These are phyloP conservation scores for Litchi chinensis DNA, from an alignment of 345 rosid species.

Conservation along the genomic window DNA sequence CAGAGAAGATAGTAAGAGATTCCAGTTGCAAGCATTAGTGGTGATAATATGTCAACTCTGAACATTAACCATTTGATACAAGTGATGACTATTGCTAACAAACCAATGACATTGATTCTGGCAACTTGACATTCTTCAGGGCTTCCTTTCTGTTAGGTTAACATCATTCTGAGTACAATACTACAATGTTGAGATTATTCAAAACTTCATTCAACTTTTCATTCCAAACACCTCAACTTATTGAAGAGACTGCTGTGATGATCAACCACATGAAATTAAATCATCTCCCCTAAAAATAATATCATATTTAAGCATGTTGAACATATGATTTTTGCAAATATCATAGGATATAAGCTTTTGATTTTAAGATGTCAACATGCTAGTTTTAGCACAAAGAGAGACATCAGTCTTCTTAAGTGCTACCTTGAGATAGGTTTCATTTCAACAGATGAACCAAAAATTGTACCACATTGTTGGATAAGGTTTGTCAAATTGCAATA, in stretches of 20 bases:
- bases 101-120: background rate
- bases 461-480: background rate
- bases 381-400: constrained; percentile 1
- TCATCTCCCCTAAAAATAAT: background rate
- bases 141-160: background rate
- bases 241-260: background rate
- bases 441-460: background rate
- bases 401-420: background rate
- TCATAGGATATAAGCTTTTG: background rate
- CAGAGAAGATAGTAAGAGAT: background rate
- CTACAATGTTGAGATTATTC: background rate
- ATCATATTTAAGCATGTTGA: background rate
- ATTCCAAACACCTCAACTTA: background rate
- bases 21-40: constrained; percentile 6
- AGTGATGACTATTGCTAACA: background rate
- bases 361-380: background rate
- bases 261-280: background rate
- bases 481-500: background rate
- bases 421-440: background rate
- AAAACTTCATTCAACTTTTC: background rate
- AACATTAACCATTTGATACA: constrained; percentile 5
- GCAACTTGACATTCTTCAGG: background rate
- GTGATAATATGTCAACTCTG: background rate
- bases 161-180: background rate
- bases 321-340: background rate